phyloP scores from a whole-genome alignment of 352 stramenopile genomes.

The Phytophthora tubulina region DNA sequence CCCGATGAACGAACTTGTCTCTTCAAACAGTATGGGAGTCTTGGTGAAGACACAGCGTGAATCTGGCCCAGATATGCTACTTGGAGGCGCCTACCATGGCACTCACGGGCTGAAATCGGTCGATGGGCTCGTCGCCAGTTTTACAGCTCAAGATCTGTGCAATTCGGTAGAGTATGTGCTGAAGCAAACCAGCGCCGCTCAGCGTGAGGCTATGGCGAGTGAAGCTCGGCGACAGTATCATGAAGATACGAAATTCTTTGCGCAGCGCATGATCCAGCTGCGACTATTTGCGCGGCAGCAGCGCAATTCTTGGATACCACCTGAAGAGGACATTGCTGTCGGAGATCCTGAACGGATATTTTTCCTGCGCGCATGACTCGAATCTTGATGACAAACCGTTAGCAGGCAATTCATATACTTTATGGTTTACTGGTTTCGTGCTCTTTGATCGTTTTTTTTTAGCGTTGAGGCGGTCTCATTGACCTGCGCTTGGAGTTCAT shows the following conservation, averaged over 20 bases:
- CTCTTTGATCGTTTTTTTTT: no score
- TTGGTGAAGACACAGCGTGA: constrained; percentile 13
- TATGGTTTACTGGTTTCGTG: no score
- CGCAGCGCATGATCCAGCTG: constrained; percentile 50
- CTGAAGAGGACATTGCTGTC: constrained; percentile 39
- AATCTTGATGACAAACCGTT: constrained; percentile 13
- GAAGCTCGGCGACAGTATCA: constrained; percentile 50
- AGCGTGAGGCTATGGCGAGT: constrained; percentile 41
- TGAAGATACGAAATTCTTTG: constrained; percentile 63
- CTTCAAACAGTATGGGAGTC: constrained; percentile 26
- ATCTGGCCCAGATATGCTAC: constrained; percentile 24
- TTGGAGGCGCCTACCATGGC: constrained; percentile 33
- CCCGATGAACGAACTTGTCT: constrained; percentile 75
- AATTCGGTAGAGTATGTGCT: constrained; percentile 48
- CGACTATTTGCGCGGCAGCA: constrained; percentile 33
- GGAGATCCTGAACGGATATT: constrained; percentile 35
- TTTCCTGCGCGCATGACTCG: constrained; percentile 20
- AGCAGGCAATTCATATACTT: no score
- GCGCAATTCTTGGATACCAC: constrained; percentile 33
- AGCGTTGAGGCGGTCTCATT: no score
- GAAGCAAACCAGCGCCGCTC: constrained; percentile 22
- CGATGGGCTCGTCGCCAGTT: constrained; percentile 36
- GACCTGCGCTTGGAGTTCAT: no score
- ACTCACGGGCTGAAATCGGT: constrained; percentile 28
- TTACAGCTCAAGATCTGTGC: constrained; percentile 31